Evolutionary conservation across 2,329 filamentous ascomycete species (phyloP).

Genomic region (Pyricularia sp.): DNA sequence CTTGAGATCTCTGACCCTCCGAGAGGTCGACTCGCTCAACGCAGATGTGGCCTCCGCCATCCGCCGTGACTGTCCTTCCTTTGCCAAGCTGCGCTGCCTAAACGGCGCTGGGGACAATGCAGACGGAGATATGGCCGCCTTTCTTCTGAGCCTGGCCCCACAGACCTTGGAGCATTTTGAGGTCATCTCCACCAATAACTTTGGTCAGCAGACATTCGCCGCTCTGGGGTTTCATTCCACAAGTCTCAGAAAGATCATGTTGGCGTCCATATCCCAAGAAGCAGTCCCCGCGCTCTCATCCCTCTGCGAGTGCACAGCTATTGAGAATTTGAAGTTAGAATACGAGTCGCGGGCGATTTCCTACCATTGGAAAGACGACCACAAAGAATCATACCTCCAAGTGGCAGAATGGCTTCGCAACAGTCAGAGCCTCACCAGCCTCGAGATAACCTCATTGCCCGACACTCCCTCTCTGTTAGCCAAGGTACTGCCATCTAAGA

Average conservation of each 20-base stretch:
- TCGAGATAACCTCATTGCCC: conserved; percentile 40
- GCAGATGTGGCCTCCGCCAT: conserved; percentile 45
- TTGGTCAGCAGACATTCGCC: conserved; percentile 44
- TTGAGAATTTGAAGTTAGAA: conserved; percentile 25
- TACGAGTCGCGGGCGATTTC: conserved; percentile 9
- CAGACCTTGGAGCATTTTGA: conserved; percentile 51
- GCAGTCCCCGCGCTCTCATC: background rate
- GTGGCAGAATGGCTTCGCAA: conserved; percentile 21
- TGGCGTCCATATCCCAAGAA: background rate
- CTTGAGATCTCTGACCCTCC: conserved; percentile 49
- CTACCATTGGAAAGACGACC: conserved; percentile 12
- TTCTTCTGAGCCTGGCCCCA: conserved; percentile 44
- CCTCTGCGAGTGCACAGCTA: conserved; percentile 21
- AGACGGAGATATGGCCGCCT: conserved; percentile 48
- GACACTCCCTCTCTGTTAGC: conserved; percentile 43
- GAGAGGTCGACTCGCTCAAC: conserved; percentile 50
- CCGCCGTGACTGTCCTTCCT: conserved; percentile 47
- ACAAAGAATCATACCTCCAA: conserved; percentile 16
- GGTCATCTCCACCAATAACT: conserved; percentile 43
- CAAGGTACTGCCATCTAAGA: conserved; percentile 29
- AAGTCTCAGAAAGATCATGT: conserved; percentile 21
- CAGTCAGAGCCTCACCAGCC: conserved; percentile 35
- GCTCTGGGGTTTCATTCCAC: conserved; percentile 36
- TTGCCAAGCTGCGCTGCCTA: conserved; percentile 51
- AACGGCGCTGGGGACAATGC: conserved; percentile 30